Evolutionary conservation across 192 early-diverging fungal genomes (phyloP).

Genomic region (Coemansia sp.): DNA sequence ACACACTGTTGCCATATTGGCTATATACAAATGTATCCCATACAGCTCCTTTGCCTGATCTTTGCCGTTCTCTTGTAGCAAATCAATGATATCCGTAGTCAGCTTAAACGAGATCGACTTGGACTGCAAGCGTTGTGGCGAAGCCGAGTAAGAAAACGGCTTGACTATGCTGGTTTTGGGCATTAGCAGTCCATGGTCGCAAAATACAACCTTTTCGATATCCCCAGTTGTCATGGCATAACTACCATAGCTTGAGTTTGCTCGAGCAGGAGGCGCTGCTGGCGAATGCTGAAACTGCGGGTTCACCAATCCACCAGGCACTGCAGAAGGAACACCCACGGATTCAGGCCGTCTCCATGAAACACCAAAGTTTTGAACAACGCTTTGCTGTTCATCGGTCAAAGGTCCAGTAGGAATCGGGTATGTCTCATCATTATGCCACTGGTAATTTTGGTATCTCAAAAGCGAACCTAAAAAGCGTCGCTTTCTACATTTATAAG

Average conservation of each 20-base stretch:
- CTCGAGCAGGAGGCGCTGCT: not conserved
- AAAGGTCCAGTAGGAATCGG: conserved; percentile 3
- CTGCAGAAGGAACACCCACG: conserved; percentile 10
- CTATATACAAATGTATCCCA: conserved; percentile 23
- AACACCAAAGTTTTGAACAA: too few relatives aligned
- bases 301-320: conserved; percentile 14
- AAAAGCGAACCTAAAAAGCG: not conserved
- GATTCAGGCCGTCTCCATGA: not conserved
- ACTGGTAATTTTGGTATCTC: not conserved
- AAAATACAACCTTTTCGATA: conserved; percentile 10
- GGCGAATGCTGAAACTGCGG: conserved; percentile 4
- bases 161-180: not conserved
- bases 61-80: not conserved
- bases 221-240: not conserved
- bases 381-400: too few relatives aligned
- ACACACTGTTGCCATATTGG: not conserved
- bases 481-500: not conserved
- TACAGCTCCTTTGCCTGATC: not conserved
- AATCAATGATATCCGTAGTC: conserved; percentile 9
- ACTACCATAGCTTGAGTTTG: too few relatives aligned
- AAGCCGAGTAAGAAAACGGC: conserved; percentile 4
- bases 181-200: conserved; percentile 11
- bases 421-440: not conserved
- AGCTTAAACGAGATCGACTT: conserved; percentile 7
- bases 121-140: conserved; percentile 2